A percentile compares a stretch with the other conserved stretches of the same genome.
These are phyloP conservation scores for Eucalyptus rudis DNA, from an alignment of 345 rosid species.

Conservation along the genomic window DNA sequence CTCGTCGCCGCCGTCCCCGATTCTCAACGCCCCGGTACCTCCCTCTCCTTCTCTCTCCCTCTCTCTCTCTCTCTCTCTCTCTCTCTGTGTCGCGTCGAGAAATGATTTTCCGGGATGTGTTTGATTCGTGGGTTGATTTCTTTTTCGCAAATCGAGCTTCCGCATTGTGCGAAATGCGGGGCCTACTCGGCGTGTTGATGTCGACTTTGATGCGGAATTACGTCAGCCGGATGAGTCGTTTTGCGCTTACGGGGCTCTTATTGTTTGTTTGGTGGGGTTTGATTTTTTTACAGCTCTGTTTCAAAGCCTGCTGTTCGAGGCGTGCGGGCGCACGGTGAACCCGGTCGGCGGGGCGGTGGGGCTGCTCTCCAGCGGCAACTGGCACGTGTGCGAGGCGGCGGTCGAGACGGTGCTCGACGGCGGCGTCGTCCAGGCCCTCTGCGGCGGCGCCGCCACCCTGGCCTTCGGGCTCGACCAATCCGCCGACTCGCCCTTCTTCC, in stretches of 20 bases:
- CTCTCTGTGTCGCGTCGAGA: neutral
- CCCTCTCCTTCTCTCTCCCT: neutral
- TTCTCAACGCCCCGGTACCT: slow-evolving; percentile 45
- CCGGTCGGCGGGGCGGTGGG: slow-evolving; percentile 30
- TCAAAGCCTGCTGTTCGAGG: slow-evolving; percentile 25
- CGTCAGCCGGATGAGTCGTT: neutral
- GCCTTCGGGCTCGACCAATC: neutral
- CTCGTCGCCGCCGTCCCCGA: slow-evolving; percentile 61
- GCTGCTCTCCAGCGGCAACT: slow-evolving; percentile 16
- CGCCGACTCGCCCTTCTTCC: neutral
- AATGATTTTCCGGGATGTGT: neutral
- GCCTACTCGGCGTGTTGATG: neutral
- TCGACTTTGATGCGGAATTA: neutral
- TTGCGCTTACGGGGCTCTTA: neutral
- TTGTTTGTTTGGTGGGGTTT: neutral
- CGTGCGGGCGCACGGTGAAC: slow-evolving; percentile 29
- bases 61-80: neutral
- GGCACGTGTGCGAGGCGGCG: slow-evolving; percentile 27
- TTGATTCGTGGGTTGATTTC: neutral
- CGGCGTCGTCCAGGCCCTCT: neutral
- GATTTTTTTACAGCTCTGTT: slow-evolving; percentile 7
- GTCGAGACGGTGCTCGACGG: slow-evolving; percentile 21
- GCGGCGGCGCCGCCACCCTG: neutral
- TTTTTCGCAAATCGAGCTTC: neutral
- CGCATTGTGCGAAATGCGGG: neutral